Base-by-base conservation (phyloP, 176 grass and related monocot genomes). In the Eragrostis curvula region DNA sequence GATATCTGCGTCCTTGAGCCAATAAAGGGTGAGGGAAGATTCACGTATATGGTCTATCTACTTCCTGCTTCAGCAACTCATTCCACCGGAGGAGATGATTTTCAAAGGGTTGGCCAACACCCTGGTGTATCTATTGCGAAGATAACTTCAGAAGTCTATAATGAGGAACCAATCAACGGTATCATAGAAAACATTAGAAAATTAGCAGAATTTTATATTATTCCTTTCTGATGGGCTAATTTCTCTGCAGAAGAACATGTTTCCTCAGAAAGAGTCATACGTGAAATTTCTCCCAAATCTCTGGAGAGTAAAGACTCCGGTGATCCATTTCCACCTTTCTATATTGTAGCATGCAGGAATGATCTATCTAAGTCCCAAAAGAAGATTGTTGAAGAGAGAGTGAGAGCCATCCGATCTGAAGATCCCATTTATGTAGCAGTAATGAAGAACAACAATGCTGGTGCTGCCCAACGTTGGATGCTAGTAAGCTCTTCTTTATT, bases 1-100 rank as follows among this genome's bases (percentile, higher is more conserved):
- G 81, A 93, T 71, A 75, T 82, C 7, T 90, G 82, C 68, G 20
- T 79, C 20, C 74, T 93, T 71, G 61, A 83, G 24, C 74, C 71
- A 39, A 20, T 47, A 75, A 75, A 43, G 67, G 28, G 9, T 3
- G 59, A 61, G 20, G 64, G 21, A 64, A 70, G 9, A 41, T 71
- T 74, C 13, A 48, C 68, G 51, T 43, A 83, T 10, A 63, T 7
- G 6, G 85, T 90, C 12, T 65, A 88, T 90, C 20, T 89, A 68
- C 67, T 88, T 73, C 59, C 43, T 3, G 56, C 73, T 47, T 20
- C 56, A 73, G 66, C 43, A 14, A 9, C 20, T 57, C 8, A 15
- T 73, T 73, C 66, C 39, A 48, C n/a, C 0, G 5, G 42, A 21
- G 16, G 29, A 71, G 18, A 23, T 24, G 36, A 18, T 50, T 79